Evolutionary conservation across 106 monocot species (phyloP), one percentile per base, ranked within the genome.

Genomic region (Allium fistulosum): DNA sequence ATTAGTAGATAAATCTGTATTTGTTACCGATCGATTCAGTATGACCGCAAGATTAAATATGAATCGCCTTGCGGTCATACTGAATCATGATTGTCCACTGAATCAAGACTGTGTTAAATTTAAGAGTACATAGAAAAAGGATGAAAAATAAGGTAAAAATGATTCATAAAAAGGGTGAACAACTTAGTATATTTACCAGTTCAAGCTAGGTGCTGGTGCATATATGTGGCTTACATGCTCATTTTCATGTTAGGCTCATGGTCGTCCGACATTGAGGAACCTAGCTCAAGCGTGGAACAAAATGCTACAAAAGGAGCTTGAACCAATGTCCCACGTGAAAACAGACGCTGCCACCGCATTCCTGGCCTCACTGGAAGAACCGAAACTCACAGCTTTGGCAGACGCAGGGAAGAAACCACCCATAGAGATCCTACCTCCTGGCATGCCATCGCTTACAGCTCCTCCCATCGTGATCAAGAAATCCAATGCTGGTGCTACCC

Each of bases 381-480:
- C 97, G 7, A 97, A 89, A 66, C 84, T 97, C 17, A 92, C 89
- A 28, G 83, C 80, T 61, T 65, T 97, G 26, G 89, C 79, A 17
- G 97, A 92, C 72, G 86, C 97, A 0, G 84, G 65, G 49, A 97
- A 90, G 79, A 97, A 97, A 66, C 82, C 97, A 53, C 97, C 97
- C 2, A 92, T 97, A 17, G 97, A 97, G 75, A 92, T 97, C 37
- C 82, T 97, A 28, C 97, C 97, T 55, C 97, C 97, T 10, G 97
- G 97, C 50, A 97, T 97, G 97, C 57, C 89, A 45, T 92, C 97
- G 67, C 80, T 97, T 61, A 80, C 55, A 2, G 68, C 68, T 56
- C 68, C 68, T 57, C 57, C 89, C 9, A 84, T 92, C 45, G 79
- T 80, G 13, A 92, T 97, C 28, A 97, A 97, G 69, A 88, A 85